A percentile compares a stretch with the other conserved stretches of the same genome.
Evolutionary conservation across 2,329 filamentous ascomycete genomes (phyloP).

Genomic region (Fusarium solani-melongenae): DNA sequence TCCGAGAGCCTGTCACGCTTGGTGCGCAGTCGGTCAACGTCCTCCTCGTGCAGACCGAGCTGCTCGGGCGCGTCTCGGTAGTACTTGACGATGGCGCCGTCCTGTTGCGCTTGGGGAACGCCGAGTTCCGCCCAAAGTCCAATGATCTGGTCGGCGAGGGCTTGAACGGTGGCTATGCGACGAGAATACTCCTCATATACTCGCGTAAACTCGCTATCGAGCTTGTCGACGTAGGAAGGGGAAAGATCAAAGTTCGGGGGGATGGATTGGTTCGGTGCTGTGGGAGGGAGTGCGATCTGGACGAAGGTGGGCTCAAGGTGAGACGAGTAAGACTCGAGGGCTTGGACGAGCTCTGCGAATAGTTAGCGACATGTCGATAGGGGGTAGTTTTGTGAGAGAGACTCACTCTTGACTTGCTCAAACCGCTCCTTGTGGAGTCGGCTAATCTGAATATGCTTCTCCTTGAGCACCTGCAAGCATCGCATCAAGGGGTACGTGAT

Average conservation of each 20-base stretch:
- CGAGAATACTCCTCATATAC: slow-evolving; percentile 97
- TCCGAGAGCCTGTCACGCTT: slow-evolving; percentile 86
- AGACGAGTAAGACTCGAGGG: slow-evolving; percentile 94
- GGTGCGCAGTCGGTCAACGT: slow-evolving; percentile 76
- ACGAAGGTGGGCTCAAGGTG: slow-evolving; percentile 93
- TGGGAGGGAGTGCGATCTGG: slow-evolving; percentile 85
- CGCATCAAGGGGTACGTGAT: slow-evolving; percentile 85
- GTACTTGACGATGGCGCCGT: slow-evolving; percentile 85
- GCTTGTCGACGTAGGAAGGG: slow-evolving; percentile 82
- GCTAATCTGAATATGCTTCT: slow-evolving; percentile 84
- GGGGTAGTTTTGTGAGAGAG: not conserved
- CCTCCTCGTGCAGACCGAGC: slow-evolving; percentile 89
- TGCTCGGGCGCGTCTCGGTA: slow-evolving; percentile 94
- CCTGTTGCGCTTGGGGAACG: slow-evolving; percentile 92
- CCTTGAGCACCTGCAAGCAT: slow-evolving; percentile 84
- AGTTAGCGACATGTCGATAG: slow-evolving; percentile 14
- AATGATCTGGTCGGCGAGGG: slow-evolving; percentile 85
- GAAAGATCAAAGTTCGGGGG: slow-evolving; percentile 93
- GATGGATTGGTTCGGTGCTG: slow-evolving; percentile 78
- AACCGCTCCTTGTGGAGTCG: slow-evolving; percentile 91
- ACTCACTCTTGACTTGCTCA: slow-evolving; percentile 92
- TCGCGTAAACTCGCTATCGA: slow-evolving; percentile 91
- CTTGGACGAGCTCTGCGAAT: slow-evolving; percentile 83
- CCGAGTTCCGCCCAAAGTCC: slow-evolving; percentile 96
- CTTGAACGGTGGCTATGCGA: slow-evolving; percentile 79